phyloP scores from a whole-genome alignment of 1,284 basidiomycete genomes.

The Coniophora puteana region DNA sequence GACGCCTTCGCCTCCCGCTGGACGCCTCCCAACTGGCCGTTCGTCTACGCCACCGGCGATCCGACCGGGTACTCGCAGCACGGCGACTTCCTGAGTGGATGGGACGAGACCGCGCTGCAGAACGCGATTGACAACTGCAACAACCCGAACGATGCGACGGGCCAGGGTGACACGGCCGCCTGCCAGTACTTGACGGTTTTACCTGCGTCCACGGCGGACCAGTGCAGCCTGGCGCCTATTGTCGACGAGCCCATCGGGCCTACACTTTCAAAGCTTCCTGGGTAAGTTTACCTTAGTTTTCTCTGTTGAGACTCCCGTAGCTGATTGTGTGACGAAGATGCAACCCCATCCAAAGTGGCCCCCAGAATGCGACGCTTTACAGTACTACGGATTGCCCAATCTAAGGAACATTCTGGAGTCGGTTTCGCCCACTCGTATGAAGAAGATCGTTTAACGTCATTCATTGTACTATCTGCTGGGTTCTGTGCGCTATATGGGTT shows the following conservation, averaged over 20 bases:
- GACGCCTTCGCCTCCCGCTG: slow-evolving; percentile 31
- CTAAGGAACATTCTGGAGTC: no score
- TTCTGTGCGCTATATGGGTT: no score
- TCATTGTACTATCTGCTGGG: no score
- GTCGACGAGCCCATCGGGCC: slow-evolving; percentile 30
- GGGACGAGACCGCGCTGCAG: slow-evolving; percentile 37
- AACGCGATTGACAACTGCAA: slow-evolving; percentile 48
- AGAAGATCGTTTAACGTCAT: no score
- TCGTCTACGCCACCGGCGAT: slow-evolving; percentile 40
- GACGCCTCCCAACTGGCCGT: slow-evolving; percentile 37
- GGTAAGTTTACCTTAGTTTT: slow-evolving; percentile 22
- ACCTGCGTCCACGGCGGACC: slow-evolving; percentile 18
- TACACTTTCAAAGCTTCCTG: slow-evolving; percentile 25
- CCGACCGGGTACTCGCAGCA: slow-evolving; percentile 45
- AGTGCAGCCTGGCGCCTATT: slow-evolving; percentile 32
- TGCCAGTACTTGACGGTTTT: slow-evolving; percentile 36
- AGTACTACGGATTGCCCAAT: no score
- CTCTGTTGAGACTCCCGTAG: background rate
- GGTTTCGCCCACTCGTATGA: no score
- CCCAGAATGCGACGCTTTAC: slow-evolving; percentile 30
- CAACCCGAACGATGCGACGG: slow-evolving; percentile 34
- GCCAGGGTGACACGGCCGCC: slow-evolving; percentile 34
- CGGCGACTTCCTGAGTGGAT: slow-evolving; percentile 46
- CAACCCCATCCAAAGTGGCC: slow-evolving; percentile 34
- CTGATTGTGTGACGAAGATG: slow-evolving; percentile 19